Evolutionary conservation across 164 flowering plant species (phyloP).

Genomic region (Magnolia kwangsiensis): DNA sequence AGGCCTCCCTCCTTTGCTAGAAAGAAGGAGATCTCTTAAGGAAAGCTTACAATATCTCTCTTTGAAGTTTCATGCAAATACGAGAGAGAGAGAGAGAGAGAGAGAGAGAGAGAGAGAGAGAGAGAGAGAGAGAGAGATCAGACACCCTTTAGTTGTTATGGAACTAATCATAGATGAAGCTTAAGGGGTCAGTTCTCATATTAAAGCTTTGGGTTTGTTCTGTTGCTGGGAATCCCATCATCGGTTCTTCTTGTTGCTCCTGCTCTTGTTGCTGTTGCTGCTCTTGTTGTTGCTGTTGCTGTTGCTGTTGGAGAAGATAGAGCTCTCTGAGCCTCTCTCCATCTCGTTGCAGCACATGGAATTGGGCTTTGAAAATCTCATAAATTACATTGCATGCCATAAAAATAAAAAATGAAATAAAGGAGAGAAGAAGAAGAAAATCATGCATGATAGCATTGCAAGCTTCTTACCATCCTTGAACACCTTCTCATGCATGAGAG

Average conservation of each 20-base stretch:
- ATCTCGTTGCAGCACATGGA: slow-evolving; percentile 16
- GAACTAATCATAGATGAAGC: slow-evolving; percentile 2
- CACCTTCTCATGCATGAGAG: not conserved
- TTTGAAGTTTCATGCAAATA: too few species aligned
- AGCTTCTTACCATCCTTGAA: slow-evolving; percentile 21
- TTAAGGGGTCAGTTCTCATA: not conserved
- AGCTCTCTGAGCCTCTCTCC: slow-evolving; percentile 16
- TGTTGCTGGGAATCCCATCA: not conserved
- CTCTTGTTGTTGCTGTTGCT: not conserved
- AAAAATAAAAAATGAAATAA: not conserved
- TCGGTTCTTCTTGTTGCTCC: not conserved
- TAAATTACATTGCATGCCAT: not conserved
- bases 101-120: too few species aligned
- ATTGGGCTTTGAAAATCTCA: slow-evolving; percentile 15
- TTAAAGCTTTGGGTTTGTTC: not conserved
- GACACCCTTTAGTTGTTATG: not conserved
- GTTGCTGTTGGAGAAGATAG: not conserved
- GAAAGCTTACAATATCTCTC: too few species aligned
- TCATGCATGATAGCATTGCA: not conserved
- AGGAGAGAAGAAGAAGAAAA: not conserved
- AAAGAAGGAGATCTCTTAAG: too few species aligned
- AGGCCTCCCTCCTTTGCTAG: too few species aligned
- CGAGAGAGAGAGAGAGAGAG: too few species aligned
- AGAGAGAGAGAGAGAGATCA: too few species aligned
- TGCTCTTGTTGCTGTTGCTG: not conserved